Evolutionary conservation across 305 asterid species (phyloP), one percentile per base, ranked within the genome.

Genomic region (Lippia alba): DNA sequence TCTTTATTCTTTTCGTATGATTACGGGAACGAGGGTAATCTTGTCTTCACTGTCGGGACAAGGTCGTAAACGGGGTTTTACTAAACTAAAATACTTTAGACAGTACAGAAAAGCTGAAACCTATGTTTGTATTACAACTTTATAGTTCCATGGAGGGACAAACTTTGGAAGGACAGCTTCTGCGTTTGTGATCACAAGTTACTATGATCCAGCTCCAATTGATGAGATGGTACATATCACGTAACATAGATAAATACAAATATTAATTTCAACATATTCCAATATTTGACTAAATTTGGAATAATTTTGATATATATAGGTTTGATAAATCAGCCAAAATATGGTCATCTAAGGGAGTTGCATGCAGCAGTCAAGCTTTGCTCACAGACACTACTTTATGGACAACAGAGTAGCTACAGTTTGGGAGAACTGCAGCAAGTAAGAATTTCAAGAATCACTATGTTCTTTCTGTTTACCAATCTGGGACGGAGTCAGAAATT

Each of bases 111-210:
- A 24, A 24, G 30, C 30, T 24, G 30, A 24, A 3, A 24, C 2
- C 3, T 24, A 36, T 36, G 9, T 36, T 36, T 36, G 8, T 36
- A 5, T 36, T 36, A 4, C 30, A 24, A 24, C 41, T 2, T 36
- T 36, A 4, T 36, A 94, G 99, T 94, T 86, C 77, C 96, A 94
- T 36, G 99, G 99, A 12, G 97, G 99, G 64, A 94, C 97, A 15
- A 94, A 94, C 61, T 91, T 94, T 50, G 99, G 96, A 8, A 84
- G 96, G 64, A 85, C 82, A 4, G 72, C 88, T 0, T 67, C 97
- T 1, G 55, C 89, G 30, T 94, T 75, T 67, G 56, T 74, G 12
- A 73, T 85, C 20, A 91, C 97, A 33, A 78, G 89, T 40, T 94
- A 94, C 69, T 94, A 94, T 33, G 99, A 89, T 77, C 83, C 78